Evolutionary conservation across 257 asterid species (phyloP).

Genomic region (Lycium ferocissimum): DNA sequence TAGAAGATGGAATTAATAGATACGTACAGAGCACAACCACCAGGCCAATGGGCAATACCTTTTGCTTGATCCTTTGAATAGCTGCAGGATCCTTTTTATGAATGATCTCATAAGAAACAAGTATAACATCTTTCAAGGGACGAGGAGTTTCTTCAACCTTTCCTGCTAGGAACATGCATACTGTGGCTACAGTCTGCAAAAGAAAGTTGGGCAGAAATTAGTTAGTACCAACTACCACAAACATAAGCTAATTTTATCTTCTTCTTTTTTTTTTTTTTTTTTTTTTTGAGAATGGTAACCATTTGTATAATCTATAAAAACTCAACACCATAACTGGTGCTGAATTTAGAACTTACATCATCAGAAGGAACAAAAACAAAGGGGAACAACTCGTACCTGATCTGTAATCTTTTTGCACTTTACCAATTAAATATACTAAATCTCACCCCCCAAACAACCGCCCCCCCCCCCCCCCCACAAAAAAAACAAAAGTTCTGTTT

Average conservation of each 20-base stretch:
- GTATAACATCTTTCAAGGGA: conserved; percentile 87
- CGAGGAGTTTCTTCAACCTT: conserved; percentile 99
- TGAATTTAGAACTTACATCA: no score
- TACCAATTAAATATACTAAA: no score
- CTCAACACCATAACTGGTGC: no score
- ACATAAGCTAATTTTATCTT: conserved; percentile 21
- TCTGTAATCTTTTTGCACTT: no score
- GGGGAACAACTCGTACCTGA: no score
- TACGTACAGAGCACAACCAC: conserved; percentile 20
- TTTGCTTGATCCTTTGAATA: conserved; percentile 82
- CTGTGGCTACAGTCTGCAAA: conserved; percentile 86
- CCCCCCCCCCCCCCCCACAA: no score
- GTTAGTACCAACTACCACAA: conserved; percentile 18
- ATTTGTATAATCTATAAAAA: no score
- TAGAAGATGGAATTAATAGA: conserved; percentile 27
- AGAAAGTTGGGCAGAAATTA: conserved; percentile 32
- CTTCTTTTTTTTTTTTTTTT: no score
- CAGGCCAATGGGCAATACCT: conserved; percentile 51
- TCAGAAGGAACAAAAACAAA: no score
- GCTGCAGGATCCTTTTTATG: conserved; percentile 84
- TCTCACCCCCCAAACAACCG: no score
- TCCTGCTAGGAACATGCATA: conserved; percentile 99
- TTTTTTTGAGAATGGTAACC: no score
- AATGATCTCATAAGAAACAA: conserved; percentile 86
- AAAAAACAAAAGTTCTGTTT: no score